Evolutionary conservation across 2,329 filamentous ascomycete species (phyloP).

Genomic region (Hyphodiscus sp.): DNA sequence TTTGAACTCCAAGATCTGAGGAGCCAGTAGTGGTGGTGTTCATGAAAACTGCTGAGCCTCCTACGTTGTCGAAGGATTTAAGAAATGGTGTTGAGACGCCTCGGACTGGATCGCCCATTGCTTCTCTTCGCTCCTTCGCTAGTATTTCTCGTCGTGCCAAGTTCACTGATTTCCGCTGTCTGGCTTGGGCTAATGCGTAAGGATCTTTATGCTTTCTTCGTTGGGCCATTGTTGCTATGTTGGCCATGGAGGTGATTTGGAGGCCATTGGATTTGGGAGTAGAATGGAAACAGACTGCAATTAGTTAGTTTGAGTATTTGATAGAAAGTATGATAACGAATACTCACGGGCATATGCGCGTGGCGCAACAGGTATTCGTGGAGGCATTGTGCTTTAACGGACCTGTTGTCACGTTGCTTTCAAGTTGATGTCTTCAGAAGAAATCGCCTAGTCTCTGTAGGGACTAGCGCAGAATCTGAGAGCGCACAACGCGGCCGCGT

Average conservation of each 20-base stretch:
- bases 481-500: conserved; percentile 32
- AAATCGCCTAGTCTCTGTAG: neutral
- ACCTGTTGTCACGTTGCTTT: neutral
- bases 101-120: conserved; percentile 70
- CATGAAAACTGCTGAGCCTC: conserved; percentile 15
- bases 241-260: conserved; percentile 58
- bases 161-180: conserved; percentile 79
- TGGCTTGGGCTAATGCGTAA: conserved; percentile 73
- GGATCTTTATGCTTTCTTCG: conserved; percentile 69
- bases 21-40: conserved; percentile 30
- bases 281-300: conserved; percentile 54
- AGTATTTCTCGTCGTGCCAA: conserved; percentile 68
- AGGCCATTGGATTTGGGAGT: conserved; percentile 42
- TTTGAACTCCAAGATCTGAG: conserved; percentile 37
- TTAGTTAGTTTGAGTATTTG: conserved; percentile 7
- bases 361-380: conserved; percentile 55
- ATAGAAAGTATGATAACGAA: neutral
- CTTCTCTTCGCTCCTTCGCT: conserved; percentile 53
- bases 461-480: conserved; percentile 4
- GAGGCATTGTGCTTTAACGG: conserved; percentile 47
- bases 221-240: conserved; percentile 50
- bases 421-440: conserved; percentile 1
- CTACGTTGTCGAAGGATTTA: conserved; percentile 66
- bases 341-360: conserved; percentile 54
- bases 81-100: conserved; percentile 78